Base-by-base conservation (phyloP, 345 rosid genomes). In the Alliaria petiolata region DNA sequence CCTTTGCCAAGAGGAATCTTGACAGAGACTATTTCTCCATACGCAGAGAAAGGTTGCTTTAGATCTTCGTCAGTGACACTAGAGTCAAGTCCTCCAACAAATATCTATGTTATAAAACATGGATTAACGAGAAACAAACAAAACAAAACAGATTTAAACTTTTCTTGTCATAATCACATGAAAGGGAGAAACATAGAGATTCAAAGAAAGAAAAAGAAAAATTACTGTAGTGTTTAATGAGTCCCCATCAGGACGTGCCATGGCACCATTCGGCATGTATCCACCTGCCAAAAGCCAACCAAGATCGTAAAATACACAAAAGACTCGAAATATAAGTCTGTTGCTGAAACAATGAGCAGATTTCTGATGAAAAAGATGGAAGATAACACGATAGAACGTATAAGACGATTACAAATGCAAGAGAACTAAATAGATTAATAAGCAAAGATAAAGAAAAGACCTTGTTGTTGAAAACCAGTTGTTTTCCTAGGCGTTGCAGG, bases 51-150 rank as follows among this genome's bases (percentile, higher is more conserved):
- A 64, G 91, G 87, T 64, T 89, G 95, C 71, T 85, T 84, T 34
- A 95, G 87, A 74, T 91, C 96, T 78, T 89, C 97, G 65, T 88
- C 96, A 53, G 83, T 85, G 66, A 91, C 96, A 73, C 78, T 81
- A 44, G 93, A 86, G 83, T 89, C 97, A 74, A 95, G 96, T 59
- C 96, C 96, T 67, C 97, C 99, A 68, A 95, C 97, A 83, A 95
- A 95, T 79, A 95, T 89, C 99, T 95, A 83, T 59, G 55, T 51
- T 76, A 61, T 34, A 59, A 22, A 43, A 71, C 53, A 77, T 38
- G 64, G n/a, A 69, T 80, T 26, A 76, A 73, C 17, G 19, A 44
- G 2, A 16, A 22, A 35, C 11, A 5, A 11, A 8, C 0, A 25
- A 12, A 49, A n/a, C n/a, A n/a, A 52, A 35, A 15, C 55, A 56